Evolutionary conservation across 495 filamentous ascomycete species (phyloP).

Genomic region (Xylaria cubensis): DNA sequence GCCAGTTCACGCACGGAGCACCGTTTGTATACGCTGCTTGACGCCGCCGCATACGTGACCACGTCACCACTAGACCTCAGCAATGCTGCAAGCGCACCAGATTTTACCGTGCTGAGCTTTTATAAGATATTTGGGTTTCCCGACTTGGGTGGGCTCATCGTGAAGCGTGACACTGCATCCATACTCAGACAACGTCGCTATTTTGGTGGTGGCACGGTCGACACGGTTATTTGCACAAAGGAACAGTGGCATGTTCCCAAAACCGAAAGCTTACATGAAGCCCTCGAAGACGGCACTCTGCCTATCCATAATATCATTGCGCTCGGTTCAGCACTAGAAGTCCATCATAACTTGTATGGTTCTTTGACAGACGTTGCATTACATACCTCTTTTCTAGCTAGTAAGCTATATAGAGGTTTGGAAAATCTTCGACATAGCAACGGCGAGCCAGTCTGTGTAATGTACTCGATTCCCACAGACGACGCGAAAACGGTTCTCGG

Average conservation of each 20-base stretch:
- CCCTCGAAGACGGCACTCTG: constrained; percentile 87
- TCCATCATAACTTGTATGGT: constrained; percentile 72
- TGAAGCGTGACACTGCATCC: constrained; percentile 70
- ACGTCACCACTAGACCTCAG: constrained; percentile 79
- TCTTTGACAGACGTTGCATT: constrained; percentile 72
- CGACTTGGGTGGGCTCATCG: constrained; percentile 85
- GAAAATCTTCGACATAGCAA: constrained; percentile 69
- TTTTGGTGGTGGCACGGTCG: constrained; percentile 96
- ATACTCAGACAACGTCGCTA: constrained; percentile 72
- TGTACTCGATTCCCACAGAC: constrained; percentile 61
- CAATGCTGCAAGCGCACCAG: constrained; percentile 66
- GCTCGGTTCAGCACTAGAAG: constrained; percentile 72
- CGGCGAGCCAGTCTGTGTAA: constrained; percentile 65
- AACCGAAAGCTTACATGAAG: constrained; percentile 72
- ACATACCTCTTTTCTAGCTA: constrained; percentile 75
- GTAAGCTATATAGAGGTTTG: constrained; percentile 65
- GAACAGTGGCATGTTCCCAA: constrained; percentile 80
- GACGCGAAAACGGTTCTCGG: constrained; percentile 46
- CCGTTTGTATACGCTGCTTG: constrained; percentile 75
- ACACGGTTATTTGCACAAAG: constrained; percentile 68
- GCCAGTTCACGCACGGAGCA: constrained; percentile 13
- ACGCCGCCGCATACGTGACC: constrained; percentile 84
- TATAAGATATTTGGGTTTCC: constrained; percentile 98
- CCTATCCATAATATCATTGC: constrained; percentile 90
- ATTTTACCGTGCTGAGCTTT: constrained; percentile 89